A percentile compares a stretch with the other conserved stretches of the same genome.
Evolutionary conservation across 352 stramenopile species (phyloP).

Genomic region (Phytophthora macrochlamydospora): DNA sequence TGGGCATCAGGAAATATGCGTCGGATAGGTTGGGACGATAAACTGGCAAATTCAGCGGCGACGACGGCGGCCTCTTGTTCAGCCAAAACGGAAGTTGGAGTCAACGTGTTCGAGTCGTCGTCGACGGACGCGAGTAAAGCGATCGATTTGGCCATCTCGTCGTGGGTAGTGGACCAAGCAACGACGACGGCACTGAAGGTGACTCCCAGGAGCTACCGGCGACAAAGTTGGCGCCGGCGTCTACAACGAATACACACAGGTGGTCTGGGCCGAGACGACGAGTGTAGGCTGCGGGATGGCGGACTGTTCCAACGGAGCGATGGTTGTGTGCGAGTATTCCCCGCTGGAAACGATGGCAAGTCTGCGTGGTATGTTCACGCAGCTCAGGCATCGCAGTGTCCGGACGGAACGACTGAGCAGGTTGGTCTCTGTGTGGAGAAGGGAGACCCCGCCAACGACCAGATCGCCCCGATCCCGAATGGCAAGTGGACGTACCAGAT

Average conservation of each 20-base stretch:
- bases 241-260: conserved; percentile 81
- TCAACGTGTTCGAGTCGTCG: conserved; percentile 56
- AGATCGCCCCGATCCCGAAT: conserved; percentile 63
- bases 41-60: conserved; percentile 49
- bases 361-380: conserved; percentile 66
- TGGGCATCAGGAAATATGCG: conserved; percentile 73
- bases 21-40: conserved; percentile 63
- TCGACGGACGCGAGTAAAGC: conserved; percentile 19
- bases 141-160: not conserved
- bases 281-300: conserved; percentile 68
- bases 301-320: conserved; percentile 40
- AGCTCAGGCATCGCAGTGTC: conserved; percentile 49
- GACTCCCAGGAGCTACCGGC: conserved; percentile 25
- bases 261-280: conserved; percentile 69
- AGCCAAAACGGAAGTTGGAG: conserved; percentile 36
- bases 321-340: conserved; percentile 72
- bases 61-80: conserved; percentile 43
- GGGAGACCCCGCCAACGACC: conserved; percentile 55
- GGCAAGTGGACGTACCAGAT: conserved; percentile 54
- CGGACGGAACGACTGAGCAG: conserved; percentile 42
- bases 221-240: conserved; percentile 59
- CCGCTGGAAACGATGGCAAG: conserved; percentile 58
- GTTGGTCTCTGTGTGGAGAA: conserved; percentile 57
- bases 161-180: conserved; percentile 55
- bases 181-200: conserved; percentile 33